Conservation (phyloP, 2,329 filamentous ascomycete species). For the Alternaria alternata region DNA sequence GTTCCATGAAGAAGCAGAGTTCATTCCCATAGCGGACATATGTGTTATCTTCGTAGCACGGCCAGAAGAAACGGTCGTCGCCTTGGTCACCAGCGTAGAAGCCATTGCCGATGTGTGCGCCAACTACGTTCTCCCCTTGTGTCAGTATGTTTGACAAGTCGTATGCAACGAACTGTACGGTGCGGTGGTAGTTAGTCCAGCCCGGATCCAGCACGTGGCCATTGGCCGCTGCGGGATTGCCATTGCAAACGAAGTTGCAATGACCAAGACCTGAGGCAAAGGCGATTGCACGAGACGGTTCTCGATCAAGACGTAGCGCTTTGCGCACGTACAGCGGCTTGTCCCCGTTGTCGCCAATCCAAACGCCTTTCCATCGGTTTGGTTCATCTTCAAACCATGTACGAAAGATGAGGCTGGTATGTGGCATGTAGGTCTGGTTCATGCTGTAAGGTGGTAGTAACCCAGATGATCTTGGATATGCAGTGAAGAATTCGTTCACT, state of each 20-base stretch:
- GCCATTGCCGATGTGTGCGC: slow-evolving; percentile 53
- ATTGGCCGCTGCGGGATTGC: slow-evolving; percentile 46
- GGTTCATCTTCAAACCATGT: slow-evolving; percentile 53
- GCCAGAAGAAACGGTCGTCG: slow-evolving; percentile 54
- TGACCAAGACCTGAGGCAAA: slow-evolving; percentile 54
- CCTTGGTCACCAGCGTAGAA: slow-evolving; percentile 57
- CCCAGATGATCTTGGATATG: slow-evolving; percentile 47
- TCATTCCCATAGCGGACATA: slow-evolving; percentile 28
- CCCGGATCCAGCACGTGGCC: slow-evolving; percentile 41
- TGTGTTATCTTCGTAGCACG: slow-evolving; percentile 55
- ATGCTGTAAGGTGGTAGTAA: slow-evolving; percentile 53
- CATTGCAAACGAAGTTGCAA: slow-evolving; percentile 52
- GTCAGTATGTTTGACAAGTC: slow-evolving; percentile 51
- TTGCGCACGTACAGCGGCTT: slow-evolving; percentile 54
- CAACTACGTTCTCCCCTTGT: slow-evolving; percentile 47
- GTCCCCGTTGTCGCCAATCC: slow-evolving; percentile 53
- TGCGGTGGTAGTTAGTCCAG: slow-evolving; percentile 54
- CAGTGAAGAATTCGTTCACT: slow-evolving; percentile 51
- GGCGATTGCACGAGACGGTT: slow-evolving; percentile 46
- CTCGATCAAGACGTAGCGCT: slow-evolving; percentile 36
- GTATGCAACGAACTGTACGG: slow-evolving; percentile 55
- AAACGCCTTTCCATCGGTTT: slow-evolving; percentile 54
- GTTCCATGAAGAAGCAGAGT: background rate
- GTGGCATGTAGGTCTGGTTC: slow-evolving; percentile 56
- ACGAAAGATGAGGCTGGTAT: slow-evolving; percentile 53